A percentile compares a stretch with the other conserved stretches of the same genome.
Conservation (phyloP, 345 rosid genomes). For the Rhizophora mangle region DNA sequence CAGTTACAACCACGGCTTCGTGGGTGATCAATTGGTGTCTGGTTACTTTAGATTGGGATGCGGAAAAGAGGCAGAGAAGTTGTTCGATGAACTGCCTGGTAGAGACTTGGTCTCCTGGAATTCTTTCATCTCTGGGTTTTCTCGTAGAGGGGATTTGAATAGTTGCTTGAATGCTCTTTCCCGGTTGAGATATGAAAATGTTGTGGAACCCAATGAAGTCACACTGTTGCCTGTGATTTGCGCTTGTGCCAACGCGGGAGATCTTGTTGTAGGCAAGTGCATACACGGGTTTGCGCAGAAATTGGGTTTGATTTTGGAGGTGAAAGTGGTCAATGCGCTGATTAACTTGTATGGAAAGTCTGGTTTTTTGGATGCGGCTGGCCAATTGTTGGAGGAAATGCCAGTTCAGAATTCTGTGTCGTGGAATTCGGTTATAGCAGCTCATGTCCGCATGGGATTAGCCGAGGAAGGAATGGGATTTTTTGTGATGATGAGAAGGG, state of each 20-base stretch:
- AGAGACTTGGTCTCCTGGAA: slow-evolving; percentile 69
- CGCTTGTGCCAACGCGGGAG: slow-evolving; percentile 38
- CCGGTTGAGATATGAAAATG: slow-evolving; percentile 40
- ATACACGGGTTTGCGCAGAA: slow-evolving; percentile 57
- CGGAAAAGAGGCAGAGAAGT: slow-evolving; percentile 34
- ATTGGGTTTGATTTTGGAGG: slow-evolving; percentile 41
- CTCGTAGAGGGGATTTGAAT: slow-evolving; percentile 33
- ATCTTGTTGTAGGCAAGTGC: slow-evolving; percentile 41
- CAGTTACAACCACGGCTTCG: slow-evolving; percentile 55
- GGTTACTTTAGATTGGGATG: slow-evolving; percentile 38
- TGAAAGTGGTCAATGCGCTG: slow-evolving; percentile 52
- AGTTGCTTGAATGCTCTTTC: slow-evolving; percentile 35
- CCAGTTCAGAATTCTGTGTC: slow-evolving; percentile 48
- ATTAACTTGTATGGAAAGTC: slow-evolving; percentile 60
- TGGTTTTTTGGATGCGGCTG: slow-evolving; percentile 34
- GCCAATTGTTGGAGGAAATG: slow-evolving; percentile 42
- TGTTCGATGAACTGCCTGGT: slow-evolving; percentile 66
- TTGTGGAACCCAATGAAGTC: slow-evolving; percentile 47
- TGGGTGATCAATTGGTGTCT: slow-evolving; percentile 58
- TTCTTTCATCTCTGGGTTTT: slow-evolving; percentile 53
- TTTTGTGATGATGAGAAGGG: slow-evolving; percentile 46
- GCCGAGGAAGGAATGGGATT: slow-evolving; percentile 37
- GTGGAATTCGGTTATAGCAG: slow-evolving; percentile 59
- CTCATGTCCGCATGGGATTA: slow-evolving; percentile 36
- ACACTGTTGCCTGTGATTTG: slow-evolving; percentile 53